Evolutionary conservation across 331 rosid species (phyloP), one percentile per base, ranked within the genome.

Genomic region (Dryas integrifolia): DNA sequence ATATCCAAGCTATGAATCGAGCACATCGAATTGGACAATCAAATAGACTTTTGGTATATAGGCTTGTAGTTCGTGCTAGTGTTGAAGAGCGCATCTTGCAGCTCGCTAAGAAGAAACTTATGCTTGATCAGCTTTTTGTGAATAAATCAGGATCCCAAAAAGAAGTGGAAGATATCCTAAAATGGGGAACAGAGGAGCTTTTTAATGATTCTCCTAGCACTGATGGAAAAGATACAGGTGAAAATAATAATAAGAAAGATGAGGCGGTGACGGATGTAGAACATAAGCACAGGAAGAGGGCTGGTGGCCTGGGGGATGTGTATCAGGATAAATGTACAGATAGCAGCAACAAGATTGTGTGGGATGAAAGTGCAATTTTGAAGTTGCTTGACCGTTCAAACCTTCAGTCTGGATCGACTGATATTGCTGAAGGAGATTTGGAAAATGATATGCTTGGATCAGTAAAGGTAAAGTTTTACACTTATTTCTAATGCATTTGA

Each of bases 21-120:
- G 99, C 99, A 57, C 99, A 95, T 81, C 95, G 99, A 80, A 95
- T 95, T 81, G 99, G 99, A 65, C 99, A 95, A 77, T 95, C 99
- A 72, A 95, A 95, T 11, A 92, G 98, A 77, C 99, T 95, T 74
- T 70, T 95, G 84, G 99, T 95, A 44, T 95, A 95, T 79, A 88
- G 99, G 71, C 99, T 95, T 74, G 98, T 95, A 68, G 99, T 95
- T 77, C 98, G 97, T 70, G 99, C 99, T 55, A 95, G 99, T 53
- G 99, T 95, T 45, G 99, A 95, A 88, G 99, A 95, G 83, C 98
- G 99, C 52, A 95, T 95, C 81, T 90, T 95, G 97, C 98, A 92
- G 88, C 99, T 95, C 87, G 99, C 99, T 47, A 95, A 88, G 88
- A 95, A 88, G 96, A 95, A 95, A 80, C 79, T 95, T 85, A 90